A percentile compares a stretch with the other conserved stretches of the same genome.
phyloP scores from a whole-genome alignment of 352 stramenopile species.

The Pythium chondricola region DNA sequence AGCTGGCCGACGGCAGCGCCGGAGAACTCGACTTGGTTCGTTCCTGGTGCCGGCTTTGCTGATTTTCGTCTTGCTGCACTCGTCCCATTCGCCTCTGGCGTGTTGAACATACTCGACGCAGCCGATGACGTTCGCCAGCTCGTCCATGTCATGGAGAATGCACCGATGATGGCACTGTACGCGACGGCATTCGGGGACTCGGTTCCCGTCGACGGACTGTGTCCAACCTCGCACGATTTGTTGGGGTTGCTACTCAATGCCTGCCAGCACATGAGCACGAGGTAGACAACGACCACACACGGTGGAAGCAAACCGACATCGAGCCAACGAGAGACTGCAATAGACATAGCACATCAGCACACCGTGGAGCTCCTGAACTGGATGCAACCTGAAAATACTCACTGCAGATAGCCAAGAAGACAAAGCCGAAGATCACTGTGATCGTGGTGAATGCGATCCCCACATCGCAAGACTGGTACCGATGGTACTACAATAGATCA shows the following conservation, averaged over 20 bases:
- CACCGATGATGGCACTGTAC: conserved; percentile 46
- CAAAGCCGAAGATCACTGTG: conserved; percentile 67
- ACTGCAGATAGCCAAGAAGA: conserved; percentile 71
- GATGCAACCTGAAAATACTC: too few relatives aligned
- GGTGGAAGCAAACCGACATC: conserved; percentile 69
- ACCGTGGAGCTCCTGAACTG: too few relatives aligned
- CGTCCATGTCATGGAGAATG: conserved; percentile 62
- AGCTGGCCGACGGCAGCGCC: conserved; percentile 53
- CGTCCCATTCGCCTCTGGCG: conserved; percentile 33
- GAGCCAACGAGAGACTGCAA: conserved; percentile 62
- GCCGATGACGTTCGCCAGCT: conserved; percentile 64
- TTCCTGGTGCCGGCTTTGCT: background rate
- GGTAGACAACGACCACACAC: conserved; percentile 61
- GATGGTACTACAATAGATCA: conserved; percentile 61
- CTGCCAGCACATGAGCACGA: conserved; percentile 76
- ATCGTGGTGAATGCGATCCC: conserved; percentile 82
- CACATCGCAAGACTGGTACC: conserved; percentile 77
- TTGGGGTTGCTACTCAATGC: conserved; percentile 51
- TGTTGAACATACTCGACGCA: conserved; percentile 53
- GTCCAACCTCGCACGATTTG: conserved; percentile 31
- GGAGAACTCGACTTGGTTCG: conserved; percentile 10
- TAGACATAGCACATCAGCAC: background rate
- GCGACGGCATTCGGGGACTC: conserved; percentile 16
- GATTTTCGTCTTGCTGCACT: conserved; percentile 6
- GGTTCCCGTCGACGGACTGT: background rate